Evolutionary conservation across 2,329 filamentous ascomycete genomes (phyloP), one percentile per base, ranked within the genome.

Genomic region (Ascochyta fabae): DNA sequence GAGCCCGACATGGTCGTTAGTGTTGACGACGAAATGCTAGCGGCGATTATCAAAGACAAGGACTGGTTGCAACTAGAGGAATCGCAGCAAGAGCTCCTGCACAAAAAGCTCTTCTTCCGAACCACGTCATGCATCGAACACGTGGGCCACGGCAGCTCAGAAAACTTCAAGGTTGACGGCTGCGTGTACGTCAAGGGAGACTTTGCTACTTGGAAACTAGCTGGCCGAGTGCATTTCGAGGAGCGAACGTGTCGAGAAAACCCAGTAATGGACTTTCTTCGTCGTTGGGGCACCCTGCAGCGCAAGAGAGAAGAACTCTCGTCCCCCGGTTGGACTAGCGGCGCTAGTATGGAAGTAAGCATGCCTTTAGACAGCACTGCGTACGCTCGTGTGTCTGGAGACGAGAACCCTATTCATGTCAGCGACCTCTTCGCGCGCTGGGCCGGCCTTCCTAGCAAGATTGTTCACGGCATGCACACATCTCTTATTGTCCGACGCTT

Each of bases 401-500:
- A 79, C 54, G 72, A 63, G 64, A 80, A 80, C 53, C 77, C 77
- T 0, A 78, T 79, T 42, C 77, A 80, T 52, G 63, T 70, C 2
- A 78, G 74, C 2, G 64, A 60, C 7, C 53, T 68, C 13, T 77
- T 80, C 48, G 71, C 77, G 1, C 39, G 57, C 13, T 72, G 67
- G 12, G 76, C 69, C 16, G 65, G 68, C 16, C 66, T 79, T 7
- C 76, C 77, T 4, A 73, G 73, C 15, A 71, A 73, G 2, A 76
- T 80, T 31, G 75, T 71, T 13, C 78, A 79, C 58, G 78, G 78
- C 50, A 79, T 79, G 77, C 72, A 74, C 48, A 73, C 66, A 13
- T 67, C 64, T 16, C 72, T 73, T 3, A 64, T 64, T 8, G 68
- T 75, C 5, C 67, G 75, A 6, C 56, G 54, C 4, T 53, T 73